phyloP scores from a whole-genome alignment of 768 basidiomycete species.

The Auricularia auricula-judae region DNA sequence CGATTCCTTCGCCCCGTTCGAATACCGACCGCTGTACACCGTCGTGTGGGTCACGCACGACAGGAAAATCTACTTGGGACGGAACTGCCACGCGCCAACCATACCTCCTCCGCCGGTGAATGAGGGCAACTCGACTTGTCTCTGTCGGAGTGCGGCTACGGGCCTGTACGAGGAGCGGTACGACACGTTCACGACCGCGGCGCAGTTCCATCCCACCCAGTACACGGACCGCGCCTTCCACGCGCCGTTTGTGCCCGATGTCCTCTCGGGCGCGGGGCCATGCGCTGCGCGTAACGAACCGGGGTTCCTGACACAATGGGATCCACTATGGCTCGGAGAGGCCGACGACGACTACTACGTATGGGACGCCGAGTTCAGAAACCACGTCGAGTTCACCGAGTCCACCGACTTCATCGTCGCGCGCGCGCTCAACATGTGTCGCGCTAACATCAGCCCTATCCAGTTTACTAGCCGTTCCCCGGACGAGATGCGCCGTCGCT shows the following conservation, averaged over 20 bases:
- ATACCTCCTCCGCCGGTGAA: background rate
- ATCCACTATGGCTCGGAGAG: background rate
- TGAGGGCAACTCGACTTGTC: background rate
- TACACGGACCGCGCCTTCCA: too few species aligned
- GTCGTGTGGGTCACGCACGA: background rate
- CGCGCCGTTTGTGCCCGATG: background rate
- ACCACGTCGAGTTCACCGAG: background rate
- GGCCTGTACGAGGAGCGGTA: background rate
- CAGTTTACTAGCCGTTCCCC: too few species aligned
- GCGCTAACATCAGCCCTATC: too few species aligned
- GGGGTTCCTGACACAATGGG: background rate
- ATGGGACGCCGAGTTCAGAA: background rate
- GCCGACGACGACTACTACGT: background rate
- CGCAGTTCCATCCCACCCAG: too few species aligned
- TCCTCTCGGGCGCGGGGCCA: background rate
- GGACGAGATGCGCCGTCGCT: too few species aligned
- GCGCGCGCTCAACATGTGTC: too few species aligned
- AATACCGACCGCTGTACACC: background rate
- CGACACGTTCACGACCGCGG: too few species aligned
- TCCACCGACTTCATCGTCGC: too few species aligned
- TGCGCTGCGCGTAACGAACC: background rate
- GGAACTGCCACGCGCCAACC: background rate
- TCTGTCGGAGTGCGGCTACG: background rate
- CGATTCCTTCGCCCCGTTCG: background rate
- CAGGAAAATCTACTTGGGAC: background rate